Evolutionary conservation across 768 basidiomycete genomes (phyloP), one percentile per base, ranked within the genome.

Genomic region (Leccinum subtestaceum): DNA sequence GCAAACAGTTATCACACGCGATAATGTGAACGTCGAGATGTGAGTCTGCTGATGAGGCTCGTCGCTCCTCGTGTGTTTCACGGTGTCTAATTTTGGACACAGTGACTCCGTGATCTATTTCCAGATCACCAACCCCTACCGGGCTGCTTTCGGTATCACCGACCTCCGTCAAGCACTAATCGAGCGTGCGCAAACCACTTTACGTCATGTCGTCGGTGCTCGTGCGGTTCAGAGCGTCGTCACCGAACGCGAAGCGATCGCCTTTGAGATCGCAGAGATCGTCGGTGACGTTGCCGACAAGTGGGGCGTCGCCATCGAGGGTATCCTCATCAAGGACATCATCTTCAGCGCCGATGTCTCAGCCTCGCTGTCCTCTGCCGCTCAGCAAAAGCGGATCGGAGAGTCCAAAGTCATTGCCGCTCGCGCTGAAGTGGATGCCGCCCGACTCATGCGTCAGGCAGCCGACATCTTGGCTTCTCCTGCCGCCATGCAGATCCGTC

Each of bases 401-500:
- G 96, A 98, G 77, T 87, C 87, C 69, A 98, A 98, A 76, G 92
- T 96, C 71, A 96, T 97, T 67, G 93, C 93, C 55, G 95, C 94
- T 1, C 86, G 94, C 59, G 96, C 95, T 13, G 95, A 97, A 77
- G 95, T 98, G 64, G 95, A 97, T 72, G 81, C 94, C 36, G 94
- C 95, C 27, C 84, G 93, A 67, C 84, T 98, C 72, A 98, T 98
- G 95, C 84, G 95, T 60, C 93, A 96, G 73, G 95, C 95, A 12
- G 95, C 95, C 55, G 95, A 97, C 74, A 97, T 96, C 67, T 78
- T 93, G 67, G 93, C 94, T 21, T 91, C 88, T 11, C 94, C 94
- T 9, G 95, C 96, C 21, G 96, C 96, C 56, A 97, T 98, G 94
- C 95, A 97, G 75, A 98, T 98, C 72, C 82, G 96, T 60, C 96